Evolutionary conservation across 768 basidiomycete species (phyloP), one percentile per base, ranked within the genome.

Genomic region (Udeniomyces megalosporus): DNA sequence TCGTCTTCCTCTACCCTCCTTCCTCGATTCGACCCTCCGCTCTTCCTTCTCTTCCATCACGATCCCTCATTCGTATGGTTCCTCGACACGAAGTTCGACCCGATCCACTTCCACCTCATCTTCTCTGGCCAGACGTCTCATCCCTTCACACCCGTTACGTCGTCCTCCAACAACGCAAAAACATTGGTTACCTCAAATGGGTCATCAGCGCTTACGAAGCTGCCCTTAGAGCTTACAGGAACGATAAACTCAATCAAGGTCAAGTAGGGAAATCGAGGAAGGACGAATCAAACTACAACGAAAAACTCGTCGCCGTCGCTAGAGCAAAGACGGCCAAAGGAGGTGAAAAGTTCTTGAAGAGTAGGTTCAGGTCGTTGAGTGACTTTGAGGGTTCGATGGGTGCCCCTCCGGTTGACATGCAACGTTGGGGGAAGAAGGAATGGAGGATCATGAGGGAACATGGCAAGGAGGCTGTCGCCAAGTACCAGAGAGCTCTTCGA

Each of bases 91-190:
- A 38, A 15, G 35, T 60, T 58, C 63, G 57, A 20, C 63, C 63
- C 10, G 63, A 65, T 35, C 58, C 63, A 4, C 47, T 65, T 20
- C 63, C 63, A 24, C 63, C 63, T 17, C 57, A 59, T 52, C 58
- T 65, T n/a, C 51, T 65, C 15, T 65, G 50, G 32, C 20, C 14
- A 22, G 63, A 65, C 51, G 6, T 65, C 24, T 15, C 12, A 26
- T 22, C 45, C 1, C 63, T 65, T 3, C 58, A 65, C 34, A 1
- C 15, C 1, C 35, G 58, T 15, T 60, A 47, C 58, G 52, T 42
- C 8, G n/a, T 11, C 3, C 46, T 47, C 24, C 51, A 65, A 32
- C 63, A 65, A 28, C 20, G n/a, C 4, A 14, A 10, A 6, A 20
- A 34, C 10, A 26, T 65, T 20, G 57, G 29, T 24, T 51, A 55